A percentile compares a stretch with the other conserved stretches of the same genome.
Evolutionary conservation across 2,329 filamentous ascomycete species (phyloP).

Genomic region (Fusarium beomiforme): DNA sequence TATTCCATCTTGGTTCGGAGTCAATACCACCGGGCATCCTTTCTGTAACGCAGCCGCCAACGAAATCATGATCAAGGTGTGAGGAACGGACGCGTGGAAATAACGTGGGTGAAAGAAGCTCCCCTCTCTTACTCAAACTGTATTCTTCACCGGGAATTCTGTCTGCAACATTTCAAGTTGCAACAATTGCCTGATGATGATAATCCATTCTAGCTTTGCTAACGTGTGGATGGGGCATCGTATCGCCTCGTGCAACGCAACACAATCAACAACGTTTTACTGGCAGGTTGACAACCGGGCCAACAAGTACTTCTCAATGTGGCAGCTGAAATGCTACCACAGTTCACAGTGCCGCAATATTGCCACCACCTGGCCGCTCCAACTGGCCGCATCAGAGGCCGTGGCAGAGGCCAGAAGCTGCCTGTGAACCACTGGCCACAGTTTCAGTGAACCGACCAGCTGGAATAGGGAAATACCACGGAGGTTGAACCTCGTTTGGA

Average conservation of each 20-base stretch:
- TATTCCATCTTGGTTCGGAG: neutral
- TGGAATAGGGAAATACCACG: slow-evolving; percentile 39
- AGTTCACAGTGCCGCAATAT: slow-evolving; percentile 19
- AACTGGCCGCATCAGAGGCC: slow-evolving; percentile 11
- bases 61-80: neutral
- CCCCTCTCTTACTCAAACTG: neutral
- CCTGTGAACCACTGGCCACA: neutral
- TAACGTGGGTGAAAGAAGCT: slow-evolving; percentile 9
- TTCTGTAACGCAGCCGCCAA: slow-evolving; percentile 2
- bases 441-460: slow-evolving; percentile 22
- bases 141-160: neutral
- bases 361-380: slow-evolving; percentile 17
- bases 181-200: slow-evolving; percentile 16
- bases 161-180: neutral
- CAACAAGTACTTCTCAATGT: slow-evolving; percentile 20
- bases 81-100: slow-evolving; percentile 9
- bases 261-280: slow-evolving; percentile 5
- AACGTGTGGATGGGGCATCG: slow-evolving; percentile 9
- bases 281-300: slow-evolving; percentile 3
- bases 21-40: neutral
- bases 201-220: slow-evolving; percentile 11
- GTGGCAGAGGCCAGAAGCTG: neutral
- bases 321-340: slow-evolving; percentile 21
- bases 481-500: slow-evolving; percentile 29
- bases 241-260: slow-evolving; percentile 20